Conservation (phyloP, 345 rosid species). For the Arabis alpina region DNA sequence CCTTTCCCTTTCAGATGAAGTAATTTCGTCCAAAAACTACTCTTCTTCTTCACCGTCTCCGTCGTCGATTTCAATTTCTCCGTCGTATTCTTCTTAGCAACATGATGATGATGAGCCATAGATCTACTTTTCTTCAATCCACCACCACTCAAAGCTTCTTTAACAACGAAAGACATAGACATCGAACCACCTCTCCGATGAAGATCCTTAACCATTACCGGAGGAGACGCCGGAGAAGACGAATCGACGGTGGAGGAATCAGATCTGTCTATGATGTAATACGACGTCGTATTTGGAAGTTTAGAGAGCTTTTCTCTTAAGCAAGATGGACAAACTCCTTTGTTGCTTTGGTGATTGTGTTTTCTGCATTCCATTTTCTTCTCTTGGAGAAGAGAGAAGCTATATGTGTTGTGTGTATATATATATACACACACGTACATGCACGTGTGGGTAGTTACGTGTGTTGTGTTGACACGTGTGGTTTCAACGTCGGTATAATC, state of each 20-base stretch:
- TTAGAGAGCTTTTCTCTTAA: conserved; percentile 39
- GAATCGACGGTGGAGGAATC: conserved; percentile 19
- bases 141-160: conserved; percentile 35
- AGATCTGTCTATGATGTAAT: conserved; percentile 26
- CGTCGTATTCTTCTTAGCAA: conserved; percentile 21
- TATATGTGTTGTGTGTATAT: neutral
- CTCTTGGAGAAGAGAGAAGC: neutral
- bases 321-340: conserved; percentile 42
- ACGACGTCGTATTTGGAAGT: conserved; percentile 31
- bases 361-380: conserved; percentile 43
- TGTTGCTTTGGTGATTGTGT: conserved; percentile 36
- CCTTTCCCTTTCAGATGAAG: conserved; percentile 54
- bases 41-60: conserved; percentile 32
- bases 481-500: conserved; percentile 32
- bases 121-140: conserved; percentile 86
- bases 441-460: conserved; percentile 36
- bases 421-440: conserved; percentile 1
- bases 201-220: conserved; percentile 35
- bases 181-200: conserved; percentile 48
- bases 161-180: conserved; percentile 50
- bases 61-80: conserved; percentile 28
- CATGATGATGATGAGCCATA: conserved; percentile 40
- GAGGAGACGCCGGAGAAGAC: conserved; percentile 23
- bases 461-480: conserved; percentile 32
- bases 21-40: conserved; percentile 76